phyloP scores from a whole-genome alignment of 2,329 filamentous ascomycete genomes.

The Dryadomyces sulphureus region DNA sequence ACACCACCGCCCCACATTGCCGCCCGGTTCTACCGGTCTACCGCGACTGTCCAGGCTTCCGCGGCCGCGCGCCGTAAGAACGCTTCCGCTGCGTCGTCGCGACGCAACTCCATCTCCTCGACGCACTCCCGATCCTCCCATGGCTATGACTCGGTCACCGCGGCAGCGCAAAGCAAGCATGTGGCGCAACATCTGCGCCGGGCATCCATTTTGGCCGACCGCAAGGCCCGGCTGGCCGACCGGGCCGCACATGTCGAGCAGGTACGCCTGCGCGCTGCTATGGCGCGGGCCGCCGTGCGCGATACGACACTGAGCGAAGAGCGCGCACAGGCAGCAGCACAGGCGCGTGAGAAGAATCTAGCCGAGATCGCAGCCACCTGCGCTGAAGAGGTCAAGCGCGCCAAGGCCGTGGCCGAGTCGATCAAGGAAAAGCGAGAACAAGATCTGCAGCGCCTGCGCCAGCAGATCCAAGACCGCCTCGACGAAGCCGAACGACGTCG shows the following conservation, averaged over 20 bases:
- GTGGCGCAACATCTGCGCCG: conserved; percentile 67
- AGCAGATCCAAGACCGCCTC: conserved; percentile 67
- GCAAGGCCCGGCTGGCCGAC: conserved; percentile 66
- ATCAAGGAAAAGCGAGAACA: conserved; percentile 70
- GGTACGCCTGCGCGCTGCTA: conserved; percentile 59
- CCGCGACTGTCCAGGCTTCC: conserved; percentile 24
- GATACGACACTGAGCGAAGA: conserved; percentile 58
- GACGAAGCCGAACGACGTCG: conserved; percentile 63
- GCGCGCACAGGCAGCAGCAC: conserved; percentile 59
- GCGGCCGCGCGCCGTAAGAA: conserved; percentile 47
- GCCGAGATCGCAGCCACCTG: conserved; percentile 70
- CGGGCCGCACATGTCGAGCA: conserved; percentile 72
- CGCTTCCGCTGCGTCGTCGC: conserved; percentile 57
- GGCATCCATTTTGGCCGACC: conserved; percentile 66
- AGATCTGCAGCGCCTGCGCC: conserved; percentile 52
- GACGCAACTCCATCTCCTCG: conserved; percentile 67
- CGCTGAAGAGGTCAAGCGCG: conserved; percentile 68
- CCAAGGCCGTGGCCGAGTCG: conserved; percentile 68
- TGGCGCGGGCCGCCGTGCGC: conserved; percentile 54
- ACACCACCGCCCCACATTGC: conserved; percentile 64
- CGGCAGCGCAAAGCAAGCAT: conserved; percentile 57
- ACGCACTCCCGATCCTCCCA: conserved; percentile 56
- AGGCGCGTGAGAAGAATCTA: conserved; percentile 65
- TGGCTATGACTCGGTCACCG: conserved; percentile 27
- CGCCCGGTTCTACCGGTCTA: conserved; percentile 58